Evolutionary conservation across 1,284 basidiomycete species (phyloP).

Genomic region (Pisolithus thermaeus): DNA sequence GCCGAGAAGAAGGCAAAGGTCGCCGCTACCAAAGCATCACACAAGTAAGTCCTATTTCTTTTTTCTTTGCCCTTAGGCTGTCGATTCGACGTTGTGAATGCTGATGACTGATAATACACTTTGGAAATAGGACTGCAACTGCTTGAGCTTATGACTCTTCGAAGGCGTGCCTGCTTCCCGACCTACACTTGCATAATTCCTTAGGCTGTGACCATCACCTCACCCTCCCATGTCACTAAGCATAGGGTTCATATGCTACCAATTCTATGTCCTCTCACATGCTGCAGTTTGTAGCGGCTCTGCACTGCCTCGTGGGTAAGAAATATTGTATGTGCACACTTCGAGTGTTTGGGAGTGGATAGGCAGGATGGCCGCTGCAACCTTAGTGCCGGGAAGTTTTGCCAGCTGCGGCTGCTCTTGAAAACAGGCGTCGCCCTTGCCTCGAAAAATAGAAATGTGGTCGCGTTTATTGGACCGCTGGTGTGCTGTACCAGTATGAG

Average conservation of each 20-base stretch:
- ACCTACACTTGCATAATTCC: not conserved
- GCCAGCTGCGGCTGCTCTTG: no score
- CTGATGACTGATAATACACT: not conserved
- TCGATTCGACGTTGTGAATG: not conserved
- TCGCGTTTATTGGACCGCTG: no score
- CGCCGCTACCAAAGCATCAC: conserved; percentile 71
- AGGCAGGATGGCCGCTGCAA: no score
- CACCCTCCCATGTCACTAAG: not conserved
- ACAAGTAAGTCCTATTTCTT: conserved; percentile 41
- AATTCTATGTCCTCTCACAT: not conserved
- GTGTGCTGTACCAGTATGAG: no score
- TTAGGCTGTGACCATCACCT: not conserved
- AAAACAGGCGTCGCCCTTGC: no score
- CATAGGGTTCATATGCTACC: not conserved
- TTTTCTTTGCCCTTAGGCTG: not conserved
- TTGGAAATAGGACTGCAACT: not conserved
- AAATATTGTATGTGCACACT: no score
- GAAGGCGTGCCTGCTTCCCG: no score
- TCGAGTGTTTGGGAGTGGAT: no score
- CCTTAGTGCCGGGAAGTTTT: no score
- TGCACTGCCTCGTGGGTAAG: no score
- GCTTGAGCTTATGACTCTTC: not conserved
- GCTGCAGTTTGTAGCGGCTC: not conserved
- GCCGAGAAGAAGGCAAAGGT: conserved; percentile 91
- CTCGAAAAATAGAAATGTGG: no score